Base-by-base conservation (phyloP, 345 rosid genomes). In the Trapa bicornis region DNA sequence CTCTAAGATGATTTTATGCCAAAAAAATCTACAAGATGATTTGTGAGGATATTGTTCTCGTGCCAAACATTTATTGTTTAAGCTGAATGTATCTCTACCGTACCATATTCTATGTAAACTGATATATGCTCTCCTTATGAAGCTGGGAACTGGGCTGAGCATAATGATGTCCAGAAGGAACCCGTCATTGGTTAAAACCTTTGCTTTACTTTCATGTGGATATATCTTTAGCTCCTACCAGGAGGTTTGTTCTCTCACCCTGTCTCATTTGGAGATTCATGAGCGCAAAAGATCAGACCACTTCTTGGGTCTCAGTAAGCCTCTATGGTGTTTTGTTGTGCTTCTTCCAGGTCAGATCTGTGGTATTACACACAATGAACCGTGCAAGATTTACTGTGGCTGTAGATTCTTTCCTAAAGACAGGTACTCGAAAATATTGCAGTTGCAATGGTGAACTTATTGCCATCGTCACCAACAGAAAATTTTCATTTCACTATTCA, bases 131-230 rank as follows among this genome's bases (percentile, higher is more conserved):
- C 69, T 70, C 2, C 69, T 12, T 70, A 45, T 80, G 82, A 76
- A 94, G 97, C 80, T 94, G 84, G 99, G 97, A 77, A 94, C 99
- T 73, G 97, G 99, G 47, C 81, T 94, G 75, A 87, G 97, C 79
- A 89, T 94, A 64, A 71, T 91, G 79, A 80, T 94, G 72, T 83
- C 96, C 22, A 91, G 81, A 79, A 87, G 82, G 76, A 91, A 94
- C 77, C 99, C 99, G 65, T 87, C 96, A 13, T 77, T 91, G 85
- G 84, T 86, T 70, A 69, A 86, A 35, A 91, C 97, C 61, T 94
- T 94, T 84, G 83, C 87, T 66, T 81, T 94, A 70, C 88, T 94
- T 70, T 94, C 99, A 47, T 89, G 96, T 62, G 99, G 96, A 73
- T 94, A 94, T 78, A 76, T 94, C 73, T 5, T 91, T 78, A 94